Conservation (phyloP, 2,329 filamentous ascomycete genomes). For the Exophiala mesophila region DNA sequence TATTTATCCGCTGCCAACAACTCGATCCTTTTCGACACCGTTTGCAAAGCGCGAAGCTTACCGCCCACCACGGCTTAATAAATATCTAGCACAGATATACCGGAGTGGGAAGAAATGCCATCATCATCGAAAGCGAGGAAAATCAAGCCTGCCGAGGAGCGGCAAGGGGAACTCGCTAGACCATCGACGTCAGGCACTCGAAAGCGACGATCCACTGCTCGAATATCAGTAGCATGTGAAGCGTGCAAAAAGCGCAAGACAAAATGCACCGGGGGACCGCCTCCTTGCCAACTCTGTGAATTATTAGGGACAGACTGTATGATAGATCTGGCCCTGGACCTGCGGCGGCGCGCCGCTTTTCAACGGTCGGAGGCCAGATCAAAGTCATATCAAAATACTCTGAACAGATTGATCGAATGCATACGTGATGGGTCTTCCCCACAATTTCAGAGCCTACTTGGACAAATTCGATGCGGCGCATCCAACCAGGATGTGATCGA, state of each 20-base stretch:
- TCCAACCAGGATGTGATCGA: conserved; percentile 10
- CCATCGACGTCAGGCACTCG: neutral
- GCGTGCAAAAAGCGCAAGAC: conserved; percentile 24
- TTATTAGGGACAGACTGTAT: conserved; percentile 20
- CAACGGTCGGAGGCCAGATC: conserved; percentile 21
- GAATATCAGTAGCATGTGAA: conserved; percentile 23
- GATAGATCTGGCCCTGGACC: conserved; percentile 22
- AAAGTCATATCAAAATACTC: conserved; percentile 14
- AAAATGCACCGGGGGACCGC: conserved; percentile 21
- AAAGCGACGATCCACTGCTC: conserved; percentile 7
- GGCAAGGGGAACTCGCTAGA: neutral
- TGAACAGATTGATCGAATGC: conserved; percentile 14
- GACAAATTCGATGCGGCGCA: conserved; percentile 8
- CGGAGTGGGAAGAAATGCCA: conserved; percentile 10
- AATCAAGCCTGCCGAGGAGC: conserved; percentile 17
- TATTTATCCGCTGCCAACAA: neutral
- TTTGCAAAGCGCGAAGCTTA: neutral
- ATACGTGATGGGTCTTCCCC: conserved; percentile 16
- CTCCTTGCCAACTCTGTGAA: conserved; percentile 21
- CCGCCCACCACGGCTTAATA: neutral
- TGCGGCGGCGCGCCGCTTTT: conserved; percentile 19
- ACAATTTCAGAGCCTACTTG: conserved; percentile 10
- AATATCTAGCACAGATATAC: neutral
- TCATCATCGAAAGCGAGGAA: conserved; percentile 6
- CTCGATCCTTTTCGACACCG: neutral